Base-by-base conservation (phyloP, 495 filamentous ascomycete species). In the Penicillium roqueforti region DNA sequence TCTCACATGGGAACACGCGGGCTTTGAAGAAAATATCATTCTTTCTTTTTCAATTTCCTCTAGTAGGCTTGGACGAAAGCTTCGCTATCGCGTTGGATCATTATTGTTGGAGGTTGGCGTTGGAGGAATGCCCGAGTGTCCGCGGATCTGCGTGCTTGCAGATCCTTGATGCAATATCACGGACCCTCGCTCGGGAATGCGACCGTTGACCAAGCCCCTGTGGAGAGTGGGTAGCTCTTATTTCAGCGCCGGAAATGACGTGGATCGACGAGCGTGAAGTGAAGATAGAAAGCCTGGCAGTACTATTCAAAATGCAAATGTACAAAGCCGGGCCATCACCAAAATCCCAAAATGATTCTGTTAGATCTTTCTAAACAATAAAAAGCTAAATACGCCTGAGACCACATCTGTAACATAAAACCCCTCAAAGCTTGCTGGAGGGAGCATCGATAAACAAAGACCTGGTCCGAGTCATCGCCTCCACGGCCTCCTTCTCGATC, bases 401-500 rank as follows among this genome's bases (percentile, higher is more conserved):
- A 7, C 2, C 19, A 36, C 13, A 40, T 14, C 2, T 39, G 37
- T 34, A 42, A 19, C 14, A 51, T 60, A n/a, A 38, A 47, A n/a
- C 34, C 20, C 13, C 22, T 60, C 34, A 75, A 39, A 77, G 65
- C 67, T 76, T 77, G 60, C 70, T 74, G 20, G 68, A 61, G 39
- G 65, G 55, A 31, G 62, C 61, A 40, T 64, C 66, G 52, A 42
- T 68, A 55, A 68, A 75, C 61, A 79, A 60, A 46, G 71, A 68
- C 52, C 44, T 52, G 22, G 66, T 68, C 29, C 71, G 69, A 52
- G 61, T 56, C 65, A 78, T 61, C 9, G 76, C 51, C 56, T 84
- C 76, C 49, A 81, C 68, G n/a, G 84, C 84, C 56, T 87, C 84
- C 58, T 62, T 73, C 71, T 87, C 84, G 46, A 87, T 87, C 13